Evolutionary conservation across 441 rosid genomes (phyloP), one percentile per base, ranked within the genome.

Genomic region (Brassica hybrid): DNA sequence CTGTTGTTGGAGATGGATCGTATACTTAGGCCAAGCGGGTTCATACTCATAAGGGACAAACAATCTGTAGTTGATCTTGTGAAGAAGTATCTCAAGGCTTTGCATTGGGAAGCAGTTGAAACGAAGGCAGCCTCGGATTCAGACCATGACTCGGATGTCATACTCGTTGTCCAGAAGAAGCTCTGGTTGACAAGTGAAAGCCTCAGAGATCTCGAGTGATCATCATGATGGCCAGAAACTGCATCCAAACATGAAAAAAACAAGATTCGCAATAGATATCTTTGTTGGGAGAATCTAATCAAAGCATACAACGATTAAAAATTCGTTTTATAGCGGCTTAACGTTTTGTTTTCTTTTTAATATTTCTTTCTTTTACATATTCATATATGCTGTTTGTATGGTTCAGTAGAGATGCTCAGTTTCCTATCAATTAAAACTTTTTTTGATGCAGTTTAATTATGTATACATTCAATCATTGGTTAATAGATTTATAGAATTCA

Each of bases 101-200:
- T 96, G 76, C 98, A 92, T 78, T 96, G 98, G 99, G 98, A 96
- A 82, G 85, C 86, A 13, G 91, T 94, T 74, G 95, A 86, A 62
- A 83, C 87, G 10, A 89, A 86, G 67, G 30, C 89, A 16, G 75
- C 71, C 25, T 64, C 85, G 0, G 95, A 88, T 17, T 69, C 90
- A 4, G 96, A 91, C 1, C 91, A 91, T 10, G 92, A 89, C 19
- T 67, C 74, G 0, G 75, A 74, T 69, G 67, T 83, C 0, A 86
- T 94, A 66, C 73, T 96, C 63, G 50, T 96, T 34, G 57, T 87
- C 79, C 97, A 91, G 72, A 96, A 96, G 91, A 92, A 94, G 82
- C 75, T 91, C 71, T 94, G 96, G 99, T 84, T 91, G 82, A 94
- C 97, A 41, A 88, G 96, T 23, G 90, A 89, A 74, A 91, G 96